Conservation (phyloP, 2,329 filamentous ascomycete genomes). For the Stenocarpella maydis region DNA sequence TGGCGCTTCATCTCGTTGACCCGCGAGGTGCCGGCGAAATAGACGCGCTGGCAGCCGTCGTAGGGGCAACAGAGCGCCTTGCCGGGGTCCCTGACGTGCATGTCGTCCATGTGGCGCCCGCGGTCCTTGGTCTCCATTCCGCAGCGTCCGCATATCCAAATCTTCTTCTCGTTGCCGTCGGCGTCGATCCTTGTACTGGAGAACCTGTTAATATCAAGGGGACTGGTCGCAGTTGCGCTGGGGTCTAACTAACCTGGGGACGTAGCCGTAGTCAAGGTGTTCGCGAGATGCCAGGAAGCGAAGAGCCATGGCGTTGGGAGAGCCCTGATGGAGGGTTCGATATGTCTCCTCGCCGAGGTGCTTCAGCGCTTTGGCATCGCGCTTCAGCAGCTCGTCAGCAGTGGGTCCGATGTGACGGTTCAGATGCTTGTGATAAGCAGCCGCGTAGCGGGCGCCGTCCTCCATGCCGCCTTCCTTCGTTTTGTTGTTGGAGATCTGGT, state of each 20-base stretch:
- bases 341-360: too few species aligned
- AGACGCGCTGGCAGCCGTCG: not conserved
- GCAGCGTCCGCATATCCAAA: not conserved
- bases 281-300: not conserved
- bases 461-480: not conserved
- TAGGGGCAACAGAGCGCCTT: not conserved
- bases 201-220: not conserved
- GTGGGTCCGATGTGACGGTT: too few species aligned
- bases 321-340: not conserved
- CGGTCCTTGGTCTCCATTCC: not conserved
- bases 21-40: not conserved
- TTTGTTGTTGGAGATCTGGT: not conserved
- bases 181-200: not conserved
- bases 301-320: not conserved
- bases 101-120: not conserved
- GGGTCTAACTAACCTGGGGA: not conserved
- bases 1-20: not conserved
- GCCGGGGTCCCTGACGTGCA: not conserved
- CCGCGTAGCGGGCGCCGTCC: not conserved
- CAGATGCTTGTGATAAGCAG: not conserved
- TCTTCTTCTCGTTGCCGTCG: not conserved
- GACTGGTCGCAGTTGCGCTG: too few species aligned
- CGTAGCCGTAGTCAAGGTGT: not conserved
- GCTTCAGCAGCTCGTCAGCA: not conserved
- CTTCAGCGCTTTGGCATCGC: rapidly evolving